A percentile compares a stretch with the other conserved stretches of the same genome.
Evolutionary conservation across 2,329 filamentous ascomycete genomes (phyloP).

Genomic region (Arthrobotrys conoides): DNA sequence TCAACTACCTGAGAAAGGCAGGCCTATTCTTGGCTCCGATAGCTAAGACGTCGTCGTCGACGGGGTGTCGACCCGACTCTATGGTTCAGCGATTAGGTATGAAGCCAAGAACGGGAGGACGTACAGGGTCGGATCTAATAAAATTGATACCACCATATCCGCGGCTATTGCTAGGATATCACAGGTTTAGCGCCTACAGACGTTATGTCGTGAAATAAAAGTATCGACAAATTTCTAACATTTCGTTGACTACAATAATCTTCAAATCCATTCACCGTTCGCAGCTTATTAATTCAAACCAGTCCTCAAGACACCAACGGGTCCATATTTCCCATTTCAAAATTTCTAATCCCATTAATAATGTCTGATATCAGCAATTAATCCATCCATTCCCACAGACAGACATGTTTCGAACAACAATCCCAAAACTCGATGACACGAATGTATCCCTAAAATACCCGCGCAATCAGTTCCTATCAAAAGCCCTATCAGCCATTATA

Average conservation of each 20-base stretch:
- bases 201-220: no score
- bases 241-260: not conserved
- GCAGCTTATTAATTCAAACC: not conserved
- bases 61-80: not conserved
- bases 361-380: constrained; percentile 25
- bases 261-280: not conserved
- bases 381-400: not conserved
- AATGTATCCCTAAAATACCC: constrained; percentile 43
- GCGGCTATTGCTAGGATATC: constrained; percentile 12
- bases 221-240: not conserved
- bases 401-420: constrained; percentile 30
- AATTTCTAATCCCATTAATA: constrained; percentile 48
- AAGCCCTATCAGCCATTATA: constrained; percentile 47
- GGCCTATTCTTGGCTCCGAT: constrained; percentile 12
- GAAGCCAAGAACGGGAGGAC: constrained; percentile 3
- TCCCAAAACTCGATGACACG: constrained; percentile 13
- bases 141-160: constrained; percentile 3
- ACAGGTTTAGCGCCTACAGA: constrained; percentile 10
- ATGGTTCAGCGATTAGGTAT: constrained; percentile 8
- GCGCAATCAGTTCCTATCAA: constrained; percentile 36
- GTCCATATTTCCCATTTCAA: constrained; percentile 2
- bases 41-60: constrained; percentile 5
- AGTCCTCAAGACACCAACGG: not conserved
- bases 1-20: not conserved
- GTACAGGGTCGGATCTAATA: constrained; percentile 3